These are phyloP conservation scores for Fusarium pseudonygamai DNA, from an alignment of 2,329 filamentous ascomycete genomes.

Conservation along the genomic window DNA sequence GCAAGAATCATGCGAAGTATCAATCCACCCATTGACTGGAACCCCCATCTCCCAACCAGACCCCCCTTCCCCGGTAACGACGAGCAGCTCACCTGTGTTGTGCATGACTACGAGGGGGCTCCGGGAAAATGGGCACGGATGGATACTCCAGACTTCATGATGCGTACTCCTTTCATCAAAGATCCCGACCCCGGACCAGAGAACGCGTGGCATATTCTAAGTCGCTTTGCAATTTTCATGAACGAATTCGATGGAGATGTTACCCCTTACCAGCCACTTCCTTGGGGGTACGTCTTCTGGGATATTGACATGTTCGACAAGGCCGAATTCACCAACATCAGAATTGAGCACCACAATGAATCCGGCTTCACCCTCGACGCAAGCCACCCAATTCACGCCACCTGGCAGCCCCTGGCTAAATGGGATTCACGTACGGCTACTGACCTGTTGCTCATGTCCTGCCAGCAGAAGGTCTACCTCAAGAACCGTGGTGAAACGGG, in stretches of 20 bases:
- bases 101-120: background rate
- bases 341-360: background rate
- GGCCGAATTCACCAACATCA: background rate
- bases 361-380: background rate
- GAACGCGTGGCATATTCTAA: background rate
- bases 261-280: background rate
- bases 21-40: background rate
- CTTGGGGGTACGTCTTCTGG: slow-evolving; percentile 23
- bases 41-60: background rate
- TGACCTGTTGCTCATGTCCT: background rate
- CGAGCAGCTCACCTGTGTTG: background rate
- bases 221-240: background rate
- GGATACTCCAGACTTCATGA: background rate
- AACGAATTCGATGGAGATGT: background rate
- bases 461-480: background rate
- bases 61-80: background rate
- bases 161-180: slow-evolving; percentile 10
- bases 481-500: background rate
- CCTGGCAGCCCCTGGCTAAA: background rate
- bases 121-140: background rate
- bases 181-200: slow-evolving; percentile 7
- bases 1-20: background rate
- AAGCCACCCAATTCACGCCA: background rate
- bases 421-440: background rate
- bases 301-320: slow-evolving; percentile 13